Evolutionary conservation across 805 yeast genomes (phyloP).

Genomic region (Metschnikowia peoriensis): DNA sequence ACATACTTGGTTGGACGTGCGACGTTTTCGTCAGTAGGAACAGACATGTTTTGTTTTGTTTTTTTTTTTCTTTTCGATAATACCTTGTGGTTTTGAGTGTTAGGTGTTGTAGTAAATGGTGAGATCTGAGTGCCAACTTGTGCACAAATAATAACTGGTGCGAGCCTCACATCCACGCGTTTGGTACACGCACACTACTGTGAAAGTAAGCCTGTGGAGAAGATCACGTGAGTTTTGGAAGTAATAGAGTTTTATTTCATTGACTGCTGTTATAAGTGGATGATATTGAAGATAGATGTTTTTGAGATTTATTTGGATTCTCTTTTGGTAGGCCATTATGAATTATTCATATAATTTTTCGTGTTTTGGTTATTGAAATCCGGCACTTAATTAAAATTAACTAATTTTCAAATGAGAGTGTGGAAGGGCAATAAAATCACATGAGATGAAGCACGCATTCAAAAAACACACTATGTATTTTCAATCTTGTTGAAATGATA

Average conservation of each 20-base stretch:
- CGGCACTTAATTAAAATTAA: no score
- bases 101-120: background rate
- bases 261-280: no score
- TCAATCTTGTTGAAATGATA: no score
- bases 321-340: background rate
- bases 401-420: no score
- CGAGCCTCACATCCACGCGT: conserved; percentile 2
- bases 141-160: conserved; percentile 1
- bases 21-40: conserved; percentile 17
- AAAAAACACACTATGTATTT: no score
- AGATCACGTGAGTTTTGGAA: background rate
- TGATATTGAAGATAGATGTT: no score
- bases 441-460: no score
- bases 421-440: no score
- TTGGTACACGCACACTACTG: conserved; percentile 7
- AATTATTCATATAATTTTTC: no score
- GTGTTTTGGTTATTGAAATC: no score
- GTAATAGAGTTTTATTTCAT: no score
- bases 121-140: background rate
- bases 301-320: background rate
- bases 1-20: conserved; percentile 74
- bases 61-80: background rate
- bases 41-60: conserved; percentile 14
- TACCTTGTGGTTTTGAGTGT: background rate
- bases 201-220: background rate